Evolutionary conservation across 2,329 filamentous ascomycete genomes (phyloP).

Genomic region (Exophiala sp.): DNA sequence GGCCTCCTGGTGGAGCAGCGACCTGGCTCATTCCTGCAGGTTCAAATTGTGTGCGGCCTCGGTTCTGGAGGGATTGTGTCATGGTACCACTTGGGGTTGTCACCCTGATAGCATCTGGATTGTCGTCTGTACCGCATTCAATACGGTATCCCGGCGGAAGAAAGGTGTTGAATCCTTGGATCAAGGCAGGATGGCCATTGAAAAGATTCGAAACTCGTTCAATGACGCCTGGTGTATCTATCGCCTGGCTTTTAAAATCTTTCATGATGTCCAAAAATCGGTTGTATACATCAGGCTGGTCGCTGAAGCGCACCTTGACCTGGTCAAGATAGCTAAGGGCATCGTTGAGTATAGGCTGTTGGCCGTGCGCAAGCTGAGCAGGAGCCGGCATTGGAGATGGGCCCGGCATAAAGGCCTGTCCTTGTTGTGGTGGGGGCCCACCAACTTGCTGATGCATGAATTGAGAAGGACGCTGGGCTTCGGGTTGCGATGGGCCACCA

Average conservation of each 20-base stretch:
- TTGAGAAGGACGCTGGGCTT: conserved; percentile 56
- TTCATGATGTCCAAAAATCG: conserved; percentile 99
- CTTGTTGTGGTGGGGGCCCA: conserved; percentile 50
- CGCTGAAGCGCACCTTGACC: conserved; percentile 96
- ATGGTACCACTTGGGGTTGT: conserved; percentile 98
- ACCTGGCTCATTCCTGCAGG: conserved; percentile 27
- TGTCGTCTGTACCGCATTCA: conserved; percentile 88
- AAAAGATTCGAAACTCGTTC: conserved; percentile 94
- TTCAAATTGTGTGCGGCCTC: conserved; percentile 30
- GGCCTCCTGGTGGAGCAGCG: conserved; percentile 3
- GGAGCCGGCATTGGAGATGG: conserved; percentile 47
- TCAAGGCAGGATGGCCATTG: conserved; percentile 88
- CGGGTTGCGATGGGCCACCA: conserved; percentile 35
- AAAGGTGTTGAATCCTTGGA: conserved; percentile 98
- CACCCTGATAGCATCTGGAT: conserved; percentile 92
- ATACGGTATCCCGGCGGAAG: conserved; percentile 93
- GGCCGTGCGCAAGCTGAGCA: conserved; percentile 66
- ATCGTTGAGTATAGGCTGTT: conserved; percentile 78
- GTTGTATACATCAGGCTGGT: conserved; percentile 96
- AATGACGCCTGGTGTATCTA: conserved; percentile 96
- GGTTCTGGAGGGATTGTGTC: conserved; percentile 72
- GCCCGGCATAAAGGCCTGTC: conserved; percentile 46
- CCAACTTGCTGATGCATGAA: conserved; percentile 57
- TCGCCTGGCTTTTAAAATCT: conserved; percentile 97
- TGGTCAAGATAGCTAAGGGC: conserved; percentile 96